Conservation (phyloP, 768 basidiomycete genomes). For the Butyriboletus loyo region DNA sequence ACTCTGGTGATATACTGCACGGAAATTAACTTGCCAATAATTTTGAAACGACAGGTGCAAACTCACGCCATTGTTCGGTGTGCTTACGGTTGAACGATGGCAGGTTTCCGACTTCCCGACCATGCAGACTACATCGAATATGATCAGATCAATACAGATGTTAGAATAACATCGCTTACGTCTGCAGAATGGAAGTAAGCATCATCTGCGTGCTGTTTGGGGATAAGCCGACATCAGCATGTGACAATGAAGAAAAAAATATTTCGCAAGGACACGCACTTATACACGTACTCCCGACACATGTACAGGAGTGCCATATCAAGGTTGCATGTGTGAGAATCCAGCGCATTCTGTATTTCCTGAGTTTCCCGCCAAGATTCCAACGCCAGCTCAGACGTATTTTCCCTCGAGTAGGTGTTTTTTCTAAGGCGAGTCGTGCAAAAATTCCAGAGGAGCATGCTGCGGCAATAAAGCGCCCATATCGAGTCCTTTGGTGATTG, state of each 20-base stretch:
- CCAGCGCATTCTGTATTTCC: slow-evolving; percentile 62
- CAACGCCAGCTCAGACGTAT: slow-evolving; percentile 56
- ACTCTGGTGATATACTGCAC: slow-evolving; percentile 63
- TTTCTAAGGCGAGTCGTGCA: slow-evolving; percentile 50
- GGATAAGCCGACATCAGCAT: slow-evolving; percentile 16
- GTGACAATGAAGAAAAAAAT: slow-evolving; percentile 6
- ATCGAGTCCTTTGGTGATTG: slow-evolving; percentile 71
- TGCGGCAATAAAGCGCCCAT: slow-evolving; percentile 80
- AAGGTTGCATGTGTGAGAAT: slow-evolving; percentile 66
- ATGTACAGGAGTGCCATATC: slow-evolving; percentile 67
- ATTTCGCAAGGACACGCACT: slow-evolving; percentile 43
- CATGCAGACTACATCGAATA: slow-evolving; percentile 45
- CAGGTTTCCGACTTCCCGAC: slow-evolving; percentile 42
- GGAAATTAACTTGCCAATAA: slow-evolving; percentile 2
- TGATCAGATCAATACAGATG: slow-evolving; percentile 3
- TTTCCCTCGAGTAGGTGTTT: slow-evolving; percentile 42
- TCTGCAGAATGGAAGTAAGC: slow-evolving; percentile 59
- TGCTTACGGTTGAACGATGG: slow-evolving; percentile 68
- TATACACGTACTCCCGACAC: slow-evolving; percentile 69
- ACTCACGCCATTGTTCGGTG: slow-evolving; percentile 78
- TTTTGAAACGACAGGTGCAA: neutral
- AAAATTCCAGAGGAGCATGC: slow-evolving; percentile 79
- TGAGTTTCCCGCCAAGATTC: slow-evolving; percentile 67
- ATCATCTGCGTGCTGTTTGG: slow-evolving; percentile 56
- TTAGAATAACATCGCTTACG: slow-evolving; percentile 42